Evolutionary conservation across 1,139 yeast species (phyloP), one percentile per base, ranked within the genome.

Genomic region (Magnusiomyces clavatus): DNA sequence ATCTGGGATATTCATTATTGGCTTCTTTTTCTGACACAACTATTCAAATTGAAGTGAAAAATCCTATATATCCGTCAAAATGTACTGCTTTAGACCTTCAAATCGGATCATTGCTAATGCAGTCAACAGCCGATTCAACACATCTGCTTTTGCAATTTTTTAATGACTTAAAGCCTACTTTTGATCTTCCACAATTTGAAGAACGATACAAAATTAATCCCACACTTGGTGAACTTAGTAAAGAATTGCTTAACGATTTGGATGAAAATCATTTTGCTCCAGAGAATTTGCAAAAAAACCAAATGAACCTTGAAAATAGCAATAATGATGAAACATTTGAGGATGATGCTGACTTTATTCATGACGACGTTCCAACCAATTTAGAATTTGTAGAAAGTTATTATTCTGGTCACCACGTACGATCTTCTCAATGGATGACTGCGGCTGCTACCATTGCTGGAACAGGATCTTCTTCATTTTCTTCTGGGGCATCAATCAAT

Each of bases 111-210:
- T 43, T 50, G 4, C 46, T 48, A 19, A 48, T 64, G 48, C 61
- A 83, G 41, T 61, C 88, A 1, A 89, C 96, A 69, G 92, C 96
- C 0, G 97, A 90, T 65, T 87, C 96, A 0, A 76, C 82, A 0
- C 84, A 86, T 61, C 80, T 90, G 6, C 67, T 89, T 43, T 58
- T 80, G 1, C 95, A 85, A 58, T 62, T 86, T 19, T 56, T 84
- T 13, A 82, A 79, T 57, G 96, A 88, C 60, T 70, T 89, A 61
- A 86, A 84, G 60, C 78, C 80, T 12, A 90, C 90, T 0, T 69
- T 86, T 3, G 71, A 63, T 37, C 58, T 59, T 3, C 39, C 52
- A 6, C 48, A 50, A 74, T 13, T 78, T 81, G 57, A 72, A 73
- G 1, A 67, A 72, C 74, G 59, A 49, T 67, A 62, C 53, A 63